Evolutionary conservation across 768 basidiomycete genomes (phyloP).

Genomic region (Phylloporus arenicola): DNA sequence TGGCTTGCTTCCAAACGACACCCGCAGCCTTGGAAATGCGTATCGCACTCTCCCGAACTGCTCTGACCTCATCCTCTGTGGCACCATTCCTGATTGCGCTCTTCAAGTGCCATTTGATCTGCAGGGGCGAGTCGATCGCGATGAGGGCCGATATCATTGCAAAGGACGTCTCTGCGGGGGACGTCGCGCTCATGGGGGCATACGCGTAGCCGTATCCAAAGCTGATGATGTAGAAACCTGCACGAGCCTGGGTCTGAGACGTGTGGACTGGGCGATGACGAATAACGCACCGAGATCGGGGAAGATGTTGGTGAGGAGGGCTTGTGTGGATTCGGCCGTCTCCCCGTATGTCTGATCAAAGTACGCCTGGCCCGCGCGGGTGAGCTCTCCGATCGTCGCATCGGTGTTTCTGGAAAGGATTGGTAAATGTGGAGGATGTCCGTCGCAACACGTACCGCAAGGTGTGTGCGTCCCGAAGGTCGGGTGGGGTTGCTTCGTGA

Average conservation of each 20-base stretch:
- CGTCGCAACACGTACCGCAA: conserved; percentile 36
- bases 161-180: conserved; percentile 53
- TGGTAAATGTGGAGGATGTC: background rate
- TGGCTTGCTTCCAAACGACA: conserved; percentile 44
- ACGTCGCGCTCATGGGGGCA: conserved; percentile 41
- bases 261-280: background rate
- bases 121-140: conserved; percentile 55
- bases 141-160: conserved; percentile 58
- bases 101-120: conserved; percentile 61
- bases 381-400: conserved; percentile 40
- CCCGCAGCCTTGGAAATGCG: conserved; percentile 45
- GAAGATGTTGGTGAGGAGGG: conserved; percentile 45
- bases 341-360: conserved; percentile 54
- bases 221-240: conserved; percentile 51
- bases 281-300: conserved; percentile 55
- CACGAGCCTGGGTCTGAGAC: background rate
- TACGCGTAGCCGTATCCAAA: conserved; percentile 58
- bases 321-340: conserved; percentile 44
- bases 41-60: conserved; percentile 52
- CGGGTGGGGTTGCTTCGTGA: conserved; percentile 47
- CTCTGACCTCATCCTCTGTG: conserved; percentile 44
- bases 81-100: conserved; percentile 54
- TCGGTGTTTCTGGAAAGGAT: conserved; percentile 34
- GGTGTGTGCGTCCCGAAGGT: conserved; percentile 42
- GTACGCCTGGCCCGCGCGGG: conserved; percentile 36